A percentile compares a stretch with the other conserved stretches of the same genome.
Evolutionary conservation across 805 yeast species (phyloP).

Genomic region (Pichia insulana): DNA sequence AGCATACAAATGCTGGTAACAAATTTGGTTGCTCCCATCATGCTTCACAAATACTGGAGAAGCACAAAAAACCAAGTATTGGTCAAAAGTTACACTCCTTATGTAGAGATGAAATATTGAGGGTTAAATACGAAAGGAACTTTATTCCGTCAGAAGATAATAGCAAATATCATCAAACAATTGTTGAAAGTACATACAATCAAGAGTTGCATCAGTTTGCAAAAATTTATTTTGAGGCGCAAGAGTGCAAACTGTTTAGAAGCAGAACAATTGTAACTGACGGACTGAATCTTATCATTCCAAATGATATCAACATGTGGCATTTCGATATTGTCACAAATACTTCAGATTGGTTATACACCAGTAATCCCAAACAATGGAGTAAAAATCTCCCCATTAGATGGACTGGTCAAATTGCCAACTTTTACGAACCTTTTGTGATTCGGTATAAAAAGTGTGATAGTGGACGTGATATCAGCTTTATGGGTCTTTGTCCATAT

Average conservation of each 20-base stretch:
- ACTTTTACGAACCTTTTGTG: conserved; percentile 15
- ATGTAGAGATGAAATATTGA: too few species aligned
- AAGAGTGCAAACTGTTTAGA: neutral
- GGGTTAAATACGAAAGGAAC: too few species aligned
- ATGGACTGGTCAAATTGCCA: conserved; percentile 3
- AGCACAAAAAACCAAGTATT: too few species aligned
- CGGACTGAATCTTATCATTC: neutral
- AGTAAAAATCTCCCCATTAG: conserved; percentile 6
- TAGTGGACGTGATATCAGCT: conserved; percentile 13
- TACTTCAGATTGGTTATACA: conserved; percentile 7
- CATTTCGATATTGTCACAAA: conserved; percentile 1
- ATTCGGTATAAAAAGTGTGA: conserved; percentile 13
- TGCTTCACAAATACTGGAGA: too few species aligned
- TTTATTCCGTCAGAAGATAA: too few species aligned
- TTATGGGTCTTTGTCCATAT: conserved; percentile 26
- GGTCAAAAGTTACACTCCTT: too few species aligned
- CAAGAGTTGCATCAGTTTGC: neutral
- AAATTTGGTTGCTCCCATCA: too few species aligned
- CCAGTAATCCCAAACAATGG: conserved; percentile 1
- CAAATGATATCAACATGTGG: conserved; percentile 2
- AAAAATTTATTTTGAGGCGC: too few species aligned
- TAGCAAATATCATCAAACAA: neutral
- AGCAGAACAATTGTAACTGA: neutral
- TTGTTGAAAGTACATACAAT: neutral
- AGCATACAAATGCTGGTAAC: too few species aligned